phyloP scores from a whole-genome alignment of 2,329 filamentous ascomycete genomes.

The Cytospora paraplurivora region DNA sequence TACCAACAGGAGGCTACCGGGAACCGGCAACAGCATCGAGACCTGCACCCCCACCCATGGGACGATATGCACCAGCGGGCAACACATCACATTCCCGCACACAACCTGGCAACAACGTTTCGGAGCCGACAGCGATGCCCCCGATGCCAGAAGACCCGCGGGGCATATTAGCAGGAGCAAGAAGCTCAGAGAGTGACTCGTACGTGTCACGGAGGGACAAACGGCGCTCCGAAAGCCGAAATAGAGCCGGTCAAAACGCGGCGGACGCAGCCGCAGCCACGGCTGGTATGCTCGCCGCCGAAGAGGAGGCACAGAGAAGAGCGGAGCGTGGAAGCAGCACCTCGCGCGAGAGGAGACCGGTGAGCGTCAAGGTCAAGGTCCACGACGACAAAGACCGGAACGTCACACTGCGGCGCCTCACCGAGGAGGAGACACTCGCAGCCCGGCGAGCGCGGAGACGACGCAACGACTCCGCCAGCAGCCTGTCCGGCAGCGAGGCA shows the following conservation, averaged over 20 bases:
- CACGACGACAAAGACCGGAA: conserved; percentile 63
- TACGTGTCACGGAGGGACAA: conserved; percentile 47
- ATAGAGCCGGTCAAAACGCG: conserved; percentile 48
- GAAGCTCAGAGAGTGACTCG: conserved; percentile 46
- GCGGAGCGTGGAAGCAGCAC: conserved; percentile 39
- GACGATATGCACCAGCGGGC: conserved; percentile 23
- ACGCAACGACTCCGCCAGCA: conserved; percentile 56
- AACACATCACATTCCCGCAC: conserved; percentile 39
- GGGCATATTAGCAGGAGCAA: conserved; percentile 43
- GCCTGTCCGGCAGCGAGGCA: conserved; percentile 56
- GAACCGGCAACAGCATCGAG: conserved; percentile 33
- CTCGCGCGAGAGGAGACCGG: conserved; percentile 44
- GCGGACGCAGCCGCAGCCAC: conserved; percentile 51
- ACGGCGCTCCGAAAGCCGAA: conserved; percentile 49
- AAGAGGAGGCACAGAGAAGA: conserved; percentile 45
- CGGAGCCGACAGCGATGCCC: conserved; percentile 51
- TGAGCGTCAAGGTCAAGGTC: conserved; percentile 62
- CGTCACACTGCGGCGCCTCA: conserved; percentile 62
- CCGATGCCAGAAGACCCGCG: conserved; percentile 56
- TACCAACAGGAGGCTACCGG: conserved; percentile 39
- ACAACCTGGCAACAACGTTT: conserved; percentile 44
- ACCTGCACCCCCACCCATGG: conserved; percentile 24
- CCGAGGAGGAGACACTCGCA: conserved; percentile 59
- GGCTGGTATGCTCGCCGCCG: conserved; percentile 51
- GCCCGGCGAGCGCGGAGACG: conserved; percentile 43